Conservation (phyloP, 768 basidiomycete species). For the Tremella mesenterica region DNA sequence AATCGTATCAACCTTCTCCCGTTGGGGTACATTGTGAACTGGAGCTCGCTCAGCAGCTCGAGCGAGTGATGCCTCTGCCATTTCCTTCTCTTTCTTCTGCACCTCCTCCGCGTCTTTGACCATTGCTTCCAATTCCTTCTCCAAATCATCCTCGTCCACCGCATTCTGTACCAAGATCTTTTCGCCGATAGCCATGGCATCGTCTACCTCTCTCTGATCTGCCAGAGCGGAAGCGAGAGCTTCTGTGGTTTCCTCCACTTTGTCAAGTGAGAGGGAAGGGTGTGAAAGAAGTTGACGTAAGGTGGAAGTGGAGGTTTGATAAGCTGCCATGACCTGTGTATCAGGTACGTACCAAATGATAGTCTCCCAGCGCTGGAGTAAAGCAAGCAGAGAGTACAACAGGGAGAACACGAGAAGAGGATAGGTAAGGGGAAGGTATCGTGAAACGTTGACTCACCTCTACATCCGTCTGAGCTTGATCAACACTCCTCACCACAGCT, state of each 20-base stretch:
- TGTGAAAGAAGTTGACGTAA: conserved; percentile 67
- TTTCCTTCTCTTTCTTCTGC: conserved; percentile 8
- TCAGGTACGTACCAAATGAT: not conserved
- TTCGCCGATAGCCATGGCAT: conserved; percentile 61
- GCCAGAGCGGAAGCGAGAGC: conserved; percentile 73
- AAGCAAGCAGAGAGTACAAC: no score
- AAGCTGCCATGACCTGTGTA: conserved; percentile 82
- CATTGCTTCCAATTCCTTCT: conserved; percentile 61
- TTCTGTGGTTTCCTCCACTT: conserved; percentile 78
- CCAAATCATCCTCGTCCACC: conserved; percentile 49
- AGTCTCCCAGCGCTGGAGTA: no score
- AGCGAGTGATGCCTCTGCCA: not conserved
- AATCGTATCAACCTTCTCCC: no score
- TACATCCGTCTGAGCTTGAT: conserved; percentile 79
- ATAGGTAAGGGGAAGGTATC: not conserved
- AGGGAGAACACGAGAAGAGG: no score
- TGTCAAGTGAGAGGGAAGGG: conserved; percentile 67
- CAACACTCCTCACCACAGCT: conserved; percentile 67
- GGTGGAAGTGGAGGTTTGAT: conserved; percentile 72
- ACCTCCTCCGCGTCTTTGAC: conserved; percentile 48
- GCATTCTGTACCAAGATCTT: conserved; percentile 52
- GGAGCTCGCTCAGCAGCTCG: no score
- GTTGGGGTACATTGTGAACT: no score
- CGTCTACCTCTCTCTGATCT: conserved; percentile 73
- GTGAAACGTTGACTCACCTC: conserved; percentile 52